phyloP scores from a whole-genome alignment of 352 stramenopile genomes.

The Phytophthora cactorum region DNA sequence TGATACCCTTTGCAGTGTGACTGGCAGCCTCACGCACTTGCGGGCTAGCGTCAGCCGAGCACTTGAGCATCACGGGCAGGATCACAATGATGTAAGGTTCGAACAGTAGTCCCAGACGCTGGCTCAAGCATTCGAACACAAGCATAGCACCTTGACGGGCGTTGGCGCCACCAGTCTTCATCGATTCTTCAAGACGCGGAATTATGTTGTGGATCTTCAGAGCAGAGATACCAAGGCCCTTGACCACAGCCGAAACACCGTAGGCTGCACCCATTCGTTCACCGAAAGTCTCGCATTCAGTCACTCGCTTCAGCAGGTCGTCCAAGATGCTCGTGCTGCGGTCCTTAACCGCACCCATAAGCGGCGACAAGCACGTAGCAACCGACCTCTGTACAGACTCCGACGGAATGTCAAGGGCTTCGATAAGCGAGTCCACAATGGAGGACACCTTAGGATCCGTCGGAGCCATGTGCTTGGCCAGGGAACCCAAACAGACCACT shows the following conservation, averaged over 20 bases:
- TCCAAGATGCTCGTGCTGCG: slow-evolving; percentile 80
- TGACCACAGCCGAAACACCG: slow-evolving; percentile 98
- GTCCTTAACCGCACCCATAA: slow-evolving; percentile 86
- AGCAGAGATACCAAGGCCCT: slow-evolving; percentile 98
- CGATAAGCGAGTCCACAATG: slow-evolving; percentile 89
- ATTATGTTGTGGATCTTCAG: slow-evolving; percentile 99
- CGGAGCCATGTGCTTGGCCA: slow-evolving; percentile 92
- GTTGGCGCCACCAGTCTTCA: slow-evolving; percentile 79
- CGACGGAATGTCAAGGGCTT: slow-evolving; percentile 91
- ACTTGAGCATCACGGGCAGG: slow-evolving; percentile 98
- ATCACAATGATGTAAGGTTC: slow-evolving; percentile 98
- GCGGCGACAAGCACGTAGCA: slow-evolving; percentile 87
- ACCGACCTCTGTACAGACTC: slow-evolving; percentile 94
- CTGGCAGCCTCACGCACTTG: slow-evolving; percentile 96
- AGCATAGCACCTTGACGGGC: slow-evolving; percentile 95
- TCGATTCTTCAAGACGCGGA: slow-evolving; percentile 84
- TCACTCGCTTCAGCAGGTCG: slow-evolving; percentile 74
- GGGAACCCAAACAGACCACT: slow-evolving; percentile 89
- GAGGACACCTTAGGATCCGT: slow-evolving; percentile 88
- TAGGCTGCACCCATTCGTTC: slow-evolving; percentile 95
- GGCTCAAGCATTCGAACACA: slow-evolving; percentile 97
- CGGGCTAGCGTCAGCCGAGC: slow-evolving; percentile 96
- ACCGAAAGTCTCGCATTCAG: slow-evolving; percentile 82
- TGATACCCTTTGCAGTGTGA: slow-evolving; percentile 96
- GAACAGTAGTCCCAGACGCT: slow-evolving; percentile 97